Base-by-base conservation (phyloP, 1,284 basidiomycete species). In the Tilletia caries region DNA sequence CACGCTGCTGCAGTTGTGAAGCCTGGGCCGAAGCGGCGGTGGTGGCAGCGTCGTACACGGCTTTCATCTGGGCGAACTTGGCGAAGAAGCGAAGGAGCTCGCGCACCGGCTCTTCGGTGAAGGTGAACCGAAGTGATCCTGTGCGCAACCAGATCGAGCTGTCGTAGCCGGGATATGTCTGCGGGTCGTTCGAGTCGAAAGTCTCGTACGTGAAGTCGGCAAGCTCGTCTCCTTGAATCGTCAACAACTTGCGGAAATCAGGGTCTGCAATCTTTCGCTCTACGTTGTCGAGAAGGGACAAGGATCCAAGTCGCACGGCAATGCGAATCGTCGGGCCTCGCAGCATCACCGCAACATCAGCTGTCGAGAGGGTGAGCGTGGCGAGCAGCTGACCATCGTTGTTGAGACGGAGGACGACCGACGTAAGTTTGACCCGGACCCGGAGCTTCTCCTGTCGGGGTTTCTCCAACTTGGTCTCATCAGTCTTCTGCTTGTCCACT, bases 171-270 rank as follows among this genome's bases (percentile, higher is more conserved):
- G 88, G 87, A 83, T 92, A 92, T 0, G 87, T 86, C 41, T 88
- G 86, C 5, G 78, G 70, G 44, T 88, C 87, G 10, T 76, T 78
- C 2, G 85, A 83, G 83, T 95, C 92, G 84, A 90, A 95, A 0
- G 94, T 98, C 84, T 97, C 91, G 84, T 98, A 98, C 68, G 88
- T 89, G 85, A 99, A 94, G 83, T 97, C 92, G 29, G 94, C 95
- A 64, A 98, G 89, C 83, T 98, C 92, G 77, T 93, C 89, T 46
- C 95, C 96, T 81, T 98, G 93, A 68, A 98, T 98, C 34, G 93
- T 92, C 68, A 99, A 85, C 10, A 99, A 87, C 78, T 93, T 89
- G 79, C 92, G 92, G 86, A 95, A 96, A 15, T 82, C 75, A 1
- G 88, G 86, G 68, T 90, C 88, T 0, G 75, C 76, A 13, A 66